Conservation (phyloP, 139 green algal genomes). For the Tetraselmis chui region DNA sequence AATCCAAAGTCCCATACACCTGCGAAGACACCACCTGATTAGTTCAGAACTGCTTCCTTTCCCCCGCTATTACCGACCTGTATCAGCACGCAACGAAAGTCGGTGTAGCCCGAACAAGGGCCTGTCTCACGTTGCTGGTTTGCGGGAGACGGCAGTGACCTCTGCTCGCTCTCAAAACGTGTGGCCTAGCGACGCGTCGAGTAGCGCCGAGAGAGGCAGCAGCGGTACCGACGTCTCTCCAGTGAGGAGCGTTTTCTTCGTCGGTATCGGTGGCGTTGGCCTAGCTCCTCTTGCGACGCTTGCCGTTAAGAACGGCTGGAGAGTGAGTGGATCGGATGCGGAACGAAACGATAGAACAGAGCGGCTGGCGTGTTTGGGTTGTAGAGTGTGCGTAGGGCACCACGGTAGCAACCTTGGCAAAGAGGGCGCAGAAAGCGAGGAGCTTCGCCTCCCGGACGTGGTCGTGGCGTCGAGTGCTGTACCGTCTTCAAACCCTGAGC, state of each 20-base stretch:
- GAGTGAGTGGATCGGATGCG: slow-evolving; percentile 1
- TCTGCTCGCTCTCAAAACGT: too few relatives aligned
- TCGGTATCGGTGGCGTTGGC: slow-evolving; percentile 6
- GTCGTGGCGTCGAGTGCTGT: slow-evolving; percentile 4
- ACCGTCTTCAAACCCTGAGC: not conserved
- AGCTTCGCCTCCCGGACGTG: not conserved
- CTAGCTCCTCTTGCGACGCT: slow-evolving; percentile 3
- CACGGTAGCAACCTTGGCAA: too few relatives aligned
- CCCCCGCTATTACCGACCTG: too few relatives aligned
- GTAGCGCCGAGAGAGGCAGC: not conserved
- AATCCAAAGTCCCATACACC: too few relatives aligned
- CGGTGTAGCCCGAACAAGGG: too few relatives aligned
- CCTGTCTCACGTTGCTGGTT: too few relatives aligned
- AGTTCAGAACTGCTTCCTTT: too few relatives aligned
- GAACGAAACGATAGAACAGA: not conserved
- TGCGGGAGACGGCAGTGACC: too few relatives aligned
- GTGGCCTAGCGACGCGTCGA: not conserved
- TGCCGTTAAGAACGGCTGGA: slow-evolving; percentile 2
- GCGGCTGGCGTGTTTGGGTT: not conserved
- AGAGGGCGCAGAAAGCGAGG: not conserved
- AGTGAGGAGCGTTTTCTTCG: slow-evolving; percentile 2
- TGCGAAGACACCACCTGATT: too few relatives aligned
- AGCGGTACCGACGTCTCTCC: not conserved
- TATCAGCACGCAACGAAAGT: too few relatives aligned
- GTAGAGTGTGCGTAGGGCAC: not conserved